A percentile compares a stretch with the other conserved stretches of the same genome.
Conservation (phyloP, 768 basidiomycete species). For the Boletales sp. region DNA sequence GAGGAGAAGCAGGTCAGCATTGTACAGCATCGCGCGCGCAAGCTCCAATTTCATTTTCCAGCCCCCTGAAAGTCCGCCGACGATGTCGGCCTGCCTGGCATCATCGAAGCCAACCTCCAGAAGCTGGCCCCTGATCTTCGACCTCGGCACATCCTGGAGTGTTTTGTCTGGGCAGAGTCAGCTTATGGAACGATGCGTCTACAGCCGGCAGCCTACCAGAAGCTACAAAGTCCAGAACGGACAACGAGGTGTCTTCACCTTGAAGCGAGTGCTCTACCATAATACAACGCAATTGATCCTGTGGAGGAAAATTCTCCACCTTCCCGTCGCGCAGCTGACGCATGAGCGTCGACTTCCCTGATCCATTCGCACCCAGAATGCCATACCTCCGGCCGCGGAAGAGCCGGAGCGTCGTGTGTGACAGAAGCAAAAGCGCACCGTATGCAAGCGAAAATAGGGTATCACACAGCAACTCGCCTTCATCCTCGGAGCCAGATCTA, state of each 20-base stretch:
- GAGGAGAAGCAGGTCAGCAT: constrained; percentile 80
- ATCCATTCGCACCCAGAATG: constrained; percentile 93
- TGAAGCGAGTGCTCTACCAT: constrained; percentile 98
- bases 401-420: constrained; percentile 88
- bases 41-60: constrained; percentile 99
- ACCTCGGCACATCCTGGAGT: constrained; percentile 55
- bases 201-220: constrained; percentile 48
- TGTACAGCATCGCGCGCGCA: constrained; percentile 94
- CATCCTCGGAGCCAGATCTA: constrained; percentile 47
- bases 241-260: constrained; percentile 82
- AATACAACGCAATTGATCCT: constrained; percentile 78
- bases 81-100: constrained; percentile 74
- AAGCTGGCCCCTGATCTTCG: constrained; percentile 77
- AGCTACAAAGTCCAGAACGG: constrained; percentile 88
- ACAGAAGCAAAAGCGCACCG: constrained; percentile 89
- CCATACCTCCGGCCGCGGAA: constrained; percentile 92
- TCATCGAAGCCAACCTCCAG: constrained; percentile 90
- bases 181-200: not conserved
- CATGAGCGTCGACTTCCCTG: constrained; percentile 94
- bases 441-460: constrained; percentile 95
- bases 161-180: constrained; percentile 53
- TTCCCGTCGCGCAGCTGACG: constrained; percentile 94
- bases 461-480: constrained; percentile 86
- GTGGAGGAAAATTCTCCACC: constrained; percentile 94
- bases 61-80: constrained; percentile 90